These are phyloP conservation scores for Hericium rajendrae DNA, from an alignment of 768 basidiomycete species.

Conservation along the genomic window DNA sequence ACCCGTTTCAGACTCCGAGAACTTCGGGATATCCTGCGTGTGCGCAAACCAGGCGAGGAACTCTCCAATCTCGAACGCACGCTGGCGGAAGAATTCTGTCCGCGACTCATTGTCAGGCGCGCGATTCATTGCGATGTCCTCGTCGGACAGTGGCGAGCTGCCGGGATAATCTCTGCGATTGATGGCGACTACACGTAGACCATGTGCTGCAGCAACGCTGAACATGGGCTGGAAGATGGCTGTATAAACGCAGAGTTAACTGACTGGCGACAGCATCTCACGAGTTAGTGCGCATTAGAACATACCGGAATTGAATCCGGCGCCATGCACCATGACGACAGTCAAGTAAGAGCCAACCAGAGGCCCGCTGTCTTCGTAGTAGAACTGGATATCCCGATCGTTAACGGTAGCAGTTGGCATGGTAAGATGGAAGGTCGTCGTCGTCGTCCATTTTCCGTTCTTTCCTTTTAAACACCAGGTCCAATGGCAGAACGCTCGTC, in stretches of 20 bases:
- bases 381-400: too few relatives aligned
- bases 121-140: background rate
- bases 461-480: too few relatives aligned
- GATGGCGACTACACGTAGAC: background rate
- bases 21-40: background rate
- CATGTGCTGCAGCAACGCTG: background rate
- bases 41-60: background rate
- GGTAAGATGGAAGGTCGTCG: too few relatives aligned
- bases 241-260: background rate
- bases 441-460: too few relatives aligned
- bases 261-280: too few relatives aligned
- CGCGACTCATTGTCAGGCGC: background rate
- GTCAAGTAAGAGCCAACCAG: too few relatives aligned
- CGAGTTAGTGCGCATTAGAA: too few relatives aligned
- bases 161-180: background rate
- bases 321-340: too few relatives aligned
- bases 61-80: background rate
- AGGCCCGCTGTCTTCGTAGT: too few relatives aligned
- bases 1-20: background rate
- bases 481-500: too few relatives aligned
- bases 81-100: background rate
- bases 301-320: too few relatives aligned
- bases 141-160: background rate
- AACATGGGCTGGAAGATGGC: background rate
- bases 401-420: too few relatives aligned